Base-by-base conservation (phyloP, 345 rosid species). In the Iberis pinnata region DNA sequence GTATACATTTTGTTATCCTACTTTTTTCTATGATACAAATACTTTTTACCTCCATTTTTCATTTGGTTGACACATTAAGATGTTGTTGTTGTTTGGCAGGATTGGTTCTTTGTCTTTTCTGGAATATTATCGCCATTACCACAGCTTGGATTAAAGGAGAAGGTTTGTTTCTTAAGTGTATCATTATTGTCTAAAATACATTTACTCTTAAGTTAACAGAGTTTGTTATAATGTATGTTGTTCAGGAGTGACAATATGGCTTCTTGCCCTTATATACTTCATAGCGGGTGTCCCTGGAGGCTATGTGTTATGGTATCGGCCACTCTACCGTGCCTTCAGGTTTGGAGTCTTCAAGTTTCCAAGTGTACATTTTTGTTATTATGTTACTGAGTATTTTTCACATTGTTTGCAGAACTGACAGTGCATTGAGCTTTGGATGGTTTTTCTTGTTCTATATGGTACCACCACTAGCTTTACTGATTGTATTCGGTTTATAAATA, bases 231-330 rank as follows among this genome's bases (percentile, higher is more conserved):
- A 43, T 9, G 29, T 26, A 26, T 39, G 5, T 49, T 37, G 63
- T 73, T 47, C 64, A 93, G 99, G 79, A 51, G 95, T 80, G 58
- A 88, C 67, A 49, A 88, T 88, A 64, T 93, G 99, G 99, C 83
- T 93, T 71, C 95, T 93, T 49, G 80, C 99, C n/a, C 2, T 85
- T 26, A 93, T 88, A 73, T 93, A 82, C 88, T 88, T 93, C 84
- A 74, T 88, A 70, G 25, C 87, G 0, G 97, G 95, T 69, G 99
- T 82, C 44, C 99, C 99, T 2, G 95, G 95, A 62, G 97, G 76
- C 59, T 93, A 93, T 65, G 78, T 86, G 38, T 56, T 78, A 71
- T 93, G 99, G 97, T 93, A 88, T 70, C 95, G 95, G 11, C 99
- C 97, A 33, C 88, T 93, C 31, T 93, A 88, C 73, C 88, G 94